Conservation (phyloP, 2,329 filamentous ascomycete species). For the Parafenestella ontariensis region DNA sequence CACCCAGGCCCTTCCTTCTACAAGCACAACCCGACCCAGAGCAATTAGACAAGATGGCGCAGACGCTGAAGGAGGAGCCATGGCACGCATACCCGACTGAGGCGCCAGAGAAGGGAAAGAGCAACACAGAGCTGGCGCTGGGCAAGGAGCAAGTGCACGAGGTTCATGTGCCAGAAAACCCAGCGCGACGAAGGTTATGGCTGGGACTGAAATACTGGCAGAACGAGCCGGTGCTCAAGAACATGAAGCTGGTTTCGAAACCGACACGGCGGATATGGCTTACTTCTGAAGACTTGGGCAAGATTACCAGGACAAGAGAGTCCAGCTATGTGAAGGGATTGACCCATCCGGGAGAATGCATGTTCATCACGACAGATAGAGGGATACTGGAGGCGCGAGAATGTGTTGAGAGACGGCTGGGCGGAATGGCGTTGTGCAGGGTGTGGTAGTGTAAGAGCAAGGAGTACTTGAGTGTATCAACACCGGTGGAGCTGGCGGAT, state of each 20-base stretch:
- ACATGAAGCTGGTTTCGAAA: constrained; percentile 72
- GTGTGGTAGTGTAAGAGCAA: constrained; percentile 51
- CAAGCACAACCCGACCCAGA: constrained; percentile 40
- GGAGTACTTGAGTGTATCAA: constrained; percentile 1
- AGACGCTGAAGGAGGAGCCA: constrained; percentile 51
- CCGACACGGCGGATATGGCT: constrained; percentile 76
- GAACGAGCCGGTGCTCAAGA: constrained; percentile 76
- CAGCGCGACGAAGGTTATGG: constrained; percentile 80
- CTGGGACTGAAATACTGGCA: constrained; percentile 90
- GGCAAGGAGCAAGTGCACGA: constrained; percentile 30
- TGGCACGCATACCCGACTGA: constrained; percentile 42
- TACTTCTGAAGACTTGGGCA: constrained; percentile 66
- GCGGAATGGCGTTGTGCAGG: constrained; percentile 80
- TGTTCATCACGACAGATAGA: constrained; percentile 79
- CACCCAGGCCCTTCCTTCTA: constrained; percentile 49
- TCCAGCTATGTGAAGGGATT: constrained; percentile 74
- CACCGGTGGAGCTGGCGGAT: background rate
- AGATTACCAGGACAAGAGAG: constrained; percentile 72
- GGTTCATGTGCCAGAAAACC: constrained; percentile 61
- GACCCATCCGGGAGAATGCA: constrained; percentile 76
- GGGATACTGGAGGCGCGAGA: constrained; percentile 84
- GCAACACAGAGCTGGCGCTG: constrained; percentile 13
- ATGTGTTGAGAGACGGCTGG: constrained; percentile 78
- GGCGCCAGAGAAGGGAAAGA: background rate
- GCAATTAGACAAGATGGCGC: constrained; percentile 36